Evolutionary conservation across 495 filamentous ascomycete genomes (phyloP).

Genomic region (Tuber brumale): DNA sequence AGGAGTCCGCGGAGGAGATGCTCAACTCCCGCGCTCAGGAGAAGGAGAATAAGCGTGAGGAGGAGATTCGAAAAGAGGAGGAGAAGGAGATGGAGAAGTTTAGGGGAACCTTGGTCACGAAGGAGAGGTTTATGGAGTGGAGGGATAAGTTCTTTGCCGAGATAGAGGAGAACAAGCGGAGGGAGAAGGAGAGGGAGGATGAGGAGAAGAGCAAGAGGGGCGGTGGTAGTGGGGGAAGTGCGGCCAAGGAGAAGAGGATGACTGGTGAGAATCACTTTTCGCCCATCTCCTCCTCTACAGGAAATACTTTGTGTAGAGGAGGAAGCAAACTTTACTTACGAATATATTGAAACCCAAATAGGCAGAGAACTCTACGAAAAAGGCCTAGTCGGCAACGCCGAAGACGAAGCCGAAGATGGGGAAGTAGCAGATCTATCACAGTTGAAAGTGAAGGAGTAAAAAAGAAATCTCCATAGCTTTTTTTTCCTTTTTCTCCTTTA

Average conservation of each 20-base stretch:
- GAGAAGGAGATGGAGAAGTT: slow-evolving; percentile 95
- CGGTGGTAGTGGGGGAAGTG: slow-evolving; percentile 17
- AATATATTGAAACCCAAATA: neutral
- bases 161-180: slow-evolving; percentile 51
- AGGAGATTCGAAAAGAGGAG: slow-evolving; percentile 62
- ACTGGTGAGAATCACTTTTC: slow-evolving; percentile 21
- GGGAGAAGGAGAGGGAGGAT: slow-evolving; percentile 30
- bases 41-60: slow-evolving; percentile 58
- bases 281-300: neutral
- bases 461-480: slow-evolving; percentile 6
- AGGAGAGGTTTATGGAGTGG: slow-evolving; percentile 79
- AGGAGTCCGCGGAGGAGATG: slow-evolving; percentile 77
- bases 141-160: slow-evolving; percentile 69
- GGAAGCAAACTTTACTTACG: neutral
- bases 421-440: slow-evolving; percentile 37
- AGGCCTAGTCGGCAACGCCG: slow-evolving; percentile 36
- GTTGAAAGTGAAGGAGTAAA: slow-evolving; percentile 36
- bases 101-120: slow-evolving; percentile 77
- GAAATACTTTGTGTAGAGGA: neutral
- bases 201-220: slow-evolving; percentile 31
- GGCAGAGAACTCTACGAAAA: slow-evolving; percentile 40
- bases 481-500: neutral
- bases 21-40: slow-evolving; percentile 60
- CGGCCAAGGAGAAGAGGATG: slow-evolving; percentile 45
- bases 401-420: slow-evolving; percentile 28